Conservation (phyloP, 805 yeast genomes). For the Suhomyces faveliae region DNA sequence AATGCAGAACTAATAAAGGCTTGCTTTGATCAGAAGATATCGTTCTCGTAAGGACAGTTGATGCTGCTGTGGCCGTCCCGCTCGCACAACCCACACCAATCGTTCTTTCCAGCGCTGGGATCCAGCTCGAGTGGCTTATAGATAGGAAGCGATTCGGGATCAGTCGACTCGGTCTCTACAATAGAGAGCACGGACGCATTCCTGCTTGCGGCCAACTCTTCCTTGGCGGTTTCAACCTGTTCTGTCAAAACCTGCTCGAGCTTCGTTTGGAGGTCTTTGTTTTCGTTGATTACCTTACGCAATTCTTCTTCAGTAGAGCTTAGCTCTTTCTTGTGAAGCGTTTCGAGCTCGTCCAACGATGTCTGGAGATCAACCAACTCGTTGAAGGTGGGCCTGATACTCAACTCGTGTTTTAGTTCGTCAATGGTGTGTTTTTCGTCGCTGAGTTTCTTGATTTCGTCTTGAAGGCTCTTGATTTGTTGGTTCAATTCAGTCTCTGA, state of each 20-base stretch:
- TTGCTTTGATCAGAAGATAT: slow-evolving; percentile 39
- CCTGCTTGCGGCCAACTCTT: slow-evolving; percentile 1
- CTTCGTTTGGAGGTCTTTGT: slow-evolving; percentile 21
- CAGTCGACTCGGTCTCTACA: neutral
- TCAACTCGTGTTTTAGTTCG: slow-evolving; percentile 31
- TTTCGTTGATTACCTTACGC: slow-evolving; percentile 19
- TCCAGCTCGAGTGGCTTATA: slow-evolving; percentile 53
- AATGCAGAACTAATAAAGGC: neutral
- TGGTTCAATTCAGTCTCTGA: neutral
- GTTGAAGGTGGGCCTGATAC: slow-evolving; percentile 39
- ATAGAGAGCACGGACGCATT: neutral
- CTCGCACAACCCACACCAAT: slow-evolving; percentile 95
- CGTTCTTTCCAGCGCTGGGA: slow-evolving; percentile 68
- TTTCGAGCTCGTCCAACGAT: slow-evolving; percentile 42
- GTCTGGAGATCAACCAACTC: slow-evolving; percentile 44
- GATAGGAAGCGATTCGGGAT: slow-evolving; percentile 35
- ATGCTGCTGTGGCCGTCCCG: slow-evolving; percentile 82
- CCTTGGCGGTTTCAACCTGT: slow-evolving; percentile 6
- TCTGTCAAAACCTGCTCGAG: slow-evolving; percentile 10
- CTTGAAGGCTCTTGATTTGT: neutral
- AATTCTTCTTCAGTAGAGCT: slow-evolving; percentile 24
- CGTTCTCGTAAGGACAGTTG: slow-evolving; percentile 83
- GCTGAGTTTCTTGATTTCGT: neutral
- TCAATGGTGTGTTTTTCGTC: slow-evolving; percentile 21
- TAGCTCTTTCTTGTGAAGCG: slow-evolving; percentile 36